These are phyloP conservation scores for Citrullus amarus DNA, from an alignment of 306 rosid genomes.

Conservation along the genomic window DNA sequence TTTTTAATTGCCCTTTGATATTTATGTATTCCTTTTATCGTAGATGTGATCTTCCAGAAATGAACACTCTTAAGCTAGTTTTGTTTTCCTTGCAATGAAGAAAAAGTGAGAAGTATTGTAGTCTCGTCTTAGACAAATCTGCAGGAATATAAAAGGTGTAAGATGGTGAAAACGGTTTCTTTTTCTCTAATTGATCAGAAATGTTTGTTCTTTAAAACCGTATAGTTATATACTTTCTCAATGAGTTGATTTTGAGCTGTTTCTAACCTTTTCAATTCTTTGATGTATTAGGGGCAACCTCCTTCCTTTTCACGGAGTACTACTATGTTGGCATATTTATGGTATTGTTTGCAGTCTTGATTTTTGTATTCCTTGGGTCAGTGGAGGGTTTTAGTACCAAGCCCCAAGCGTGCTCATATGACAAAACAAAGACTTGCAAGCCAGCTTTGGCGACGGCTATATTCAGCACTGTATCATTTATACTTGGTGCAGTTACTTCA, in stretches of 20 bases:
- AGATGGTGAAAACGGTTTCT: neutral
- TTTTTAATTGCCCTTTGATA: neutral
- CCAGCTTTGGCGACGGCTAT: conserved; percentile 86
- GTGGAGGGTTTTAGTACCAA: conserved; percentile 91
- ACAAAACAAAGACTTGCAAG: conserved; percentile 51
- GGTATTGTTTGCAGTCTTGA: conserved; percentile 74
- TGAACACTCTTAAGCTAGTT: neutral
- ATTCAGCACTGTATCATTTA: conserved; percentile 68
- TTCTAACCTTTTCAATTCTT: conserved; percentile 16
- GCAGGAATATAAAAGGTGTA: neutral
- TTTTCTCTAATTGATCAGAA: neutral
- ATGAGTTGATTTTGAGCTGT: neutral
- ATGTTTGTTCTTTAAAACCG: neutral
- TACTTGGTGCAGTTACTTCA: conserved; percentile 82
- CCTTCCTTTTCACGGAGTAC: conserved; percentile 81
- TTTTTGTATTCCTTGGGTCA: conserved; percentile 86
- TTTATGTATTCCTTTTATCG: neutral
- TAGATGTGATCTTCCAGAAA: neutral
- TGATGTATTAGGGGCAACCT: conserved; percentile 66
- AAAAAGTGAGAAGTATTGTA: neutral
- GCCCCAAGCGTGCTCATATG: conserved; percentile 48
- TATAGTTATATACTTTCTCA: neutral
- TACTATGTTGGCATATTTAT: conserved; percentile 76
- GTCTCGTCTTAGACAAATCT: neutral
- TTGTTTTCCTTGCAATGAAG: neutral